Evolutionary conservation across 1,139 yeast genomes (phyloP), one percentile per base, ranked within the genome.

Genomic region (Hemisphaericaspora lyxosophila): DNA sequence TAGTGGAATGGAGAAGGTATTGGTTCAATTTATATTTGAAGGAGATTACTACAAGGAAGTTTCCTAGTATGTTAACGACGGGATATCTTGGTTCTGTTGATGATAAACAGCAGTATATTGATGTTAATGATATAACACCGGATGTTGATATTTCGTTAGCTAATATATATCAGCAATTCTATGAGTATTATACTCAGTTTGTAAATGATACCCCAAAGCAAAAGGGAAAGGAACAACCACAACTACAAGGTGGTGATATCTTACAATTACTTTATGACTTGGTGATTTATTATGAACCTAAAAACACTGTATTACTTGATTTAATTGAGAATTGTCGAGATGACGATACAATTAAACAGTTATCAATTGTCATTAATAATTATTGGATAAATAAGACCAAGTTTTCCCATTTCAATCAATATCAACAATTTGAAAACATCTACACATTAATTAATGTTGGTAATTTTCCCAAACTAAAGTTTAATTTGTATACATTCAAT

Each of bases 401-500:
- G 9, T 52, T 53, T 34, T 27, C 22, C n/a, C 36, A 33, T 7
- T 38, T 50, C 11, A 39, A 41, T 12, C 42, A 42, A 5, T 54
- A 48, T 35, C 41, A 37, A 30, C 31, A 34, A n/a, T 60, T 59
- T 44, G 67, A 60, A 38, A 57, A 54, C 35, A 37, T 54, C 9
- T 47, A 43, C n/a, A 29, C 39, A 6, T 45, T 50, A 16, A 27
- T 48, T 7, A 40, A 43, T 24, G 31, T 38, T 11, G 36, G 43
- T n/a, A 44, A 42, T 26, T 50, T 47, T 33, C 19, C 36, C 12
- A 36, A 31, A 13, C 31, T 47, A n/a, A 43, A 42, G 16, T 41
- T 47, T 22, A 46, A 47, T 18, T 40, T 48, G 23, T 52, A 51
- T 22, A 55, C 64, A 1, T 48, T 50, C 16, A 53, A 57, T 14